Percentiles rank a stretch among this genome's conserved stretches.
These are phyloP conservation scores for Colletotrichum costaricense DNA, from an alignment of 2,329 filamentous ascomycete species.

Conservation along the genomic window DNA sequence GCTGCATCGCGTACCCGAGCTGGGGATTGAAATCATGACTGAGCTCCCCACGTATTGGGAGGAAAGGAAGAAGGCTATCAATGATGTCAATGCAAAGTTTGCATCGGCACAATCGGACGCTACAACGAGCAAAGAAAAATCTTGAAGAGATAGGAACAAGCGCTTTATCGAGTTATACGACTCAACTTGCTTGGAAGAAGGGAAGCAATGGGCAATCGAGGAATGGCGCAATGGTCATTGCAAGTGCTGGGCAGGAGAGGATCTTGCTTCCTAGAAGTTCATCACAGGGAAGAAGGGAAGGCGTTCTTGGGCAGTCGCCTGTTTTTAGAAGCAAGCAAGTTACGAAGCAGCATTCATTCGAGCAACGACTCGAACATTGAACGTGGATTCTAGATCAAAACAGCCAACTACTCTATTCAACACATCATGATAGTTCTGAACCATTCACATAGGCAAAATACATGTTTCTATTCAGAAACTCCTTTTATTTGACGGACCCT, in stretches of 20 bases:
- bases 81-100: slow-evolving; percentile 5
- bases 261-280: neutral
- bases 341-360: neutral
- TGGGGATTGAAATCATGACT: neutral
- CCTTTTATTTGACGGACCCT: too few relatives aligned
- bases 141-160: neutral
- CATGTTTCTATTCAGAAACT: too few relatives aligned
- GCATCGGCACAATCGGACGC: neutral
- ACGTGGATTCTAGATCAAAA: neutral
- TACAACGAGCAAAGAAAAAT: neutral
- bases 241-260: too few relatives aligned
- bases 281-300: too few relatives aligned
- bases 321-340: neutral
- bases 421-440: neutral
- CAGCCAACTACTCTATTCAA: rapidly evolving
- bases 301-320: neutral
- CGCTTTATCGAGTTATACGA: too few relatives aligned
- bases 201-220: neutral
- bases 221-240: neutral
- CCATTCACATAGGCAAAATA: too few relatives aligned
- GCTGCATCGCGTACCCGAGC: neutral
- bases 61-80: neutral
- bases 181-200: neutral
- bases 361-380: neutral
- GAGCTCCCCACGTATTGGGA: slow-evolving; percentile 15